phyloP scores from a whole-genome alignment of 768 basidiomycete species.

The Trametes meyenii region DNA sequence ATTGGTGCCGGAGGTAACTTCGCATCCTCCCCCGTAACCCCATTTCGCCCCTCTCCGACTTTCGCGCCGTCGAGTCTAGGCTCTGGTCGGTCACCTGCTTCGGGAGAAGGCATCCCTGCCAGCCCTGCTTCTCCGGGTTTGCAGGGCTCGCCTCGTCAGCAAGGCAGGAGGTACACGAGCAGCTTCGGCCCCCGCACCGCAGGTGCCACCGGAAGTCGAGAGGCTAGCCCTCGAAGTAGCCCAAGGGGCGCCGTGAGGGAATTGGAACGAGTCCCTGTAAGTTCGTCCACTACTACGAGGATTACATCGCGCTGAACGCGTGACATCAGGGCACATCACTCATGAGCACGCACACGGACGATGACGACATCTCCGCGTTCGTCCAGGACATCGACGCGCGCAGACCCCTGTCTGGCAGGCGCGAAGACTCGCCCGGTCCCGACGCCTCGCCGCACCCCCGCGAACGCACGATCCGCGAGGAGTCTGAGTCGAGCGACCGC shows the following conservation, averaged over 20 bases:
- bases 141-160: constrained; percentile 23
- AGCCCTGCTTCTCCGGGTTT: constrained; percentile 17
- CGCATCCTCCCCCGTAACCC: constrained; percentile 36
- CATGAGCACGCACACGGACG: constrained; percentile 56
- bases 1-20: constrained; percentile 33
- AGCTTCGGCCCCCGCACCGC: constrained; percentile 70
- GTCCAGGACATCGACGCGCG: constrained; percentile 76
- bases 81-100: constrained; percentile 42
- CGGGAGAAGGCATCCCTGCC: constrained; percentile 33
- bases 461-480: constrained; percentile 13
- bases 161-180: constrained; percentile 71
- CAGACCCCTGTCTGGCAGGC: constrained; percentile 51
- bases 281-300: neutral
- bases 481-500: constrained; percentile 15
- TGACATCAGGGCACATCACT: constrained; percentile 44
- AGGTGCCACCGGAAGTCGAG: constrained; percentile 44
- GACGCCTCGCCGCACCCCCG: neutral
- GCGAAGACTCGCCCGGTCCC: constrained; percentile 26
- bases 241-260: constrained; percentile 41
- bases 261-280: constrained; percentile 27
- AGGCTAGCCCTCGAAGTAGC: constrained; percentile 44
- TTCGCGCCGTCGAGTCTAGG: constrained; percentile 47
- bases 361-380: constrained; percentile 78
- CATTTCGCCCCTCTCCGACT: constrained; percentile 44
- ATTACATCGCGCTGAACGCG: constrained; percentile 1